Conservation (phyloP, 2,329 filamentous ascomycete species). For the Zymoseptoria brevis region DNA sequence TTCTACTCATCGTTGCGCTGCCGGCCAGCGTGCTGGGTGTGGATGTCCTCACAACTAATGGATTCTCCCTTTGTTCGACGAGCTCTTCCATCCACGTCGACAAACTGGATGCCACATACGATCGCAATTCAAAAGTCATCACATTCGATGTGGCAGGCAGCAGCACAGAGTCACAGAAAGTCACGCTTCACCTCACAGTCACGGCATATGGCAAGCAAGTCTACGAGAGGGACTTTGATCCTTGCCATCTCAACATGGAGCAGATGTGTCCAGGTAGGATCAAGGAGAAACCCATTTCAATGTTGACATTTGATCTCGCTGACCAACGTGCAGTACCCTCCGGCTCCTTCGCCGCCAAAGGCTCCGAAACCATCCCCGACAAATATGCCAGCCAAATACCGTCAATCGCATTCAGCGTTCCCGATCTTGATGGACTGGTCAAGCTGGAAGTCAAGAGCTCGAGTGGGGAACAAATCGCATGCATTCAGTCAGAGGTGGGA, state of each 20-base stretch:
- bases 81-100: conserved; percentile 59
- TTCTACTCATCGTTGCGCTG: conserved; percentile 28
- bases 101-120: conserved; percentile 68
- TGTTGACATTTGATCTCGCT: conserved; percentile 2
- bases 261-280: conserved; percentile 72
- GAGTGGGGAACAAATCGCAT: conserved; percentile 62
- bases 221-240: conserved; percentile 74
- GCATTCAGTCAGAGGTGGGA: conserved; percentile 69
- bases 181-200: conserved; percentile 67
- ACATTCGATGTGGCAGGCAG: conserved; percentile 75
- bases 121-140: conserved; percentile 64
- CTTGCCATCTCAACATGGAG: conserved; percentile 60
- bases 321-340: conserved; percentile 53
- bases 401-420: conserved; percentile 78
- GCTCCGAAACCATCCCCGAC: conserved; percentile 62
- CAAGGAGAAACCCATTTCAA: not conserved
- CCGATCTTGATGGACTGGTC: conserved; percentile 80
- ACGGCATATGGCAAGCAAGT: conserved; percentile 77
- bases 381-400: conserved; percentile 70
- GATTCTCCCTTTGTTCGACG: conserved; percentile 65
- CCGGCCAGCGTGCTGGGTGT: conserved; percentile 50
- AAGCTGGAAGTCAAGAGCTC: conserved; percentile 66
- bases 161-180: conserved; percentile 67
- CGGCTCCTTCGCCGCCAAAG: conserved; percentile 65
- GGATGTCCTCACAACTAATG: conserved; percentile 70